Evolutionary conservation across 768 basidiomycete species (phyloP).

Genomic region (Suillus plorans): DNA sequence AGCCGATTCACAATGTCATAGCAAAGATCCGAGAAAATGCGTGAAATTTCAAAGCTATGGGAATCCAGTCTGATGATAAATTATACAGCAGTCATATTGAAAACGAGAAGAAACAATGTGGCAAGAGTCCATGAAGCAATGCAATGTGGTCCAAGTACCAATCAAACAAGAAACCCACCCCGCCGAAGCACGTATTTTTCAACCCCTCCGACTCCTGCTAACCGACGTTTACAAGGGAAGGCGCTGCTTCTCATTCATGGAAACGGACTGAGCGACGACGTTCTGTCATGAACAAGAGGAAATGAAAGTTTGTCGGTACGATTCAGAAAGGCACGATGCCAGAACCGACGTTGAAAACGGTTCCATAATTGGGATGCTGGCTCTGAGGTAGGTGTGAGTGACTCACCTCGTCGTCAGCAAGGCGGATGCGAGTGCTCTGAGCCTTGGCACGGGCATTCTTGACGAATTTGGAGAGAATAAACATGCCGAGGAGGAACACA

Average conservation of each 20-base stretch:
- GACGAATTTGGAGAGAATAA: conserved; percentile 35
- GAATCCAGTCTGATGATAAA: conserved; percentile 8
- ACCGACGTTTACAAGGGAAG: conserved; percentile 21
- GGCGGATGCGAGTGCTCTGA: conserved; percentile 34
- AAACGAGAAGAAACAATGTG: not conserved
- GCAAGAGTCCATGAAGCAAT: conserved; percentile 6
- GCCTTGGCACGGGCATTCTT: conserved; percentile 30
- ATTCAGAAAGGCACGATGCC: conserved; percentile 7
- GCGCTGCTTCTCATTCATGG: conserved; percentile 30
- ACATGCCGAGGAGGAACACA: conserved; percentile 33
- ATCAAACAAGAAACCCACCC: not conserved
- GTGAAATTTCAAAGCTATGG: not conserved
- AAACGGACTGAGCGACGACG: conserved; percentile 17
- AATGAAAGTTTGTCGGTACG: conserved; percentile 6
- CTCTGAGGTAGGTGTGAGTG: not conserved
- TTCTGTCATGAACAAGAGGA: conserved; percentile 20
- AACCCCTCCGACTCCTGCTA: conserved; percentile 1
- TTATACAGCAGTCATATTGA: not conserved
- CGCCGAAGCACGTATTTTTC: not conserved
- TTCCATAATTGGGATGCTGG: conserved; percentile 12
- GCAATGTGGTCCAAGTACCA: not conserved
- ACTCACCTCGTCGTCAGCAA: conserved; percentile 39
- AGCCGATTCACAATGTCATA: not conserved
- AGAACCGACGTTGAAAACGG: conserved; percentile 9
- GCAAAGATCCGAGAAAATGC: not conserved